Percentiles rank a stretch among this genome's conserved stretches.
Conservation (phyloP, 192 early-diverging fungal genomes). For the Allomyces arbusculus region DNA sequence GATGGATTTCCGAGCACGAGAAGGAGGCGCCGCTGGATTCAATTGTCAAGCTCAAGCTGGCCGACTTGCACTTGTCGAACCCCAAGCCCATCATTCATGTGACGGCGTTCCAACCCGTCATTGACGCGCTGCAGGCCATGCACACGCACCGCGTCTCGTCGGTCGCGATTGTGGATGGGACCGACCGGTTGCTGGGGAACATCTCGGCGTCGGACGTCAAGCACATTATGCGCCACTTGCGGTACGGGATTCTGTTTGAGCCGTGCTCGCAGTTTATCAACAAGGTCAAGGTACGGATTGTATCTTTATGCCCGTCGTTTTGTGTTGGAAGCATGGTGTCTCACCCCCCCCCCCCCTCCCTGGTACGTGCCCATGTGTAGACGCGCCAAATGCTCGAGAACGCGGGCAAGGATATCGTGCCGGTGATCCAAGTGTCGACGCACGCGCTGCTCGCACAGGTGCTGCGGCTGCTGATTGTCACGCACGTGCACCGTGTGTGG, state of each 20-base stretch:
- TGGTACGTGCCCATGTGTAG: background rate
- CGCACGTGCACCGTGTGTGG: background rate
- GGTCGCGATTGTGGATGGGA: conserved; percentile 23
- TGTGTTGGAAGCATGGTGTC: too few species aligned
- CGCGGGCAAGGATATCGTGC: background rate
- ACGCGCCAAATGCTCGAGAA: background rate
- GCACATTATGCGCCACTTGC: background rate
- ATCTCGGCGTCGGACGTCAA: background rate
- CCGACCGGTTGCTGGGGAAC: background rate
- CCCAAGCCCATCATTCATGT: background rate
- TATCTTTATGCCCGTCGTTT: too few species aligned
- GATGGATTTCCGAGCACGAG: background rate
- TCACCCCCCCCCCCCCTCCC: too few species aligned
- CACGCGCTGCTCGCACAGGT: background rate
- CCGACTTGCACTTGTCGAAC: background rate
- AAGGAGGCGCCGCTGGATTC: background rate
- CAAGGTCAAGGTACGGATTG: background rate
- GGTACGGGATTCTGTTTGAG: background rate
- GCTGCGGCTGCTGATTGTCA: background rate
- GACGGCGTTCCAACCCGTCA: conserved; percentile 4
- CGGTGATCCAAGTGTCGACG: background rate
- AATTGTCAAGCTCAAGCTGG: background rate
- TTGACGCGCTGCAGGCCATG: conserved; percentile 29
- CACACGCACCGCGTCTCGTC: conserved; percentile 19
- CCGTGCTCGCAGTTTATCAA: background rate